Evolutionary conservation across 2,329 filamentous ascomycete species (phyloP).

Genomic region (Penicillium olsonii): DNA sequence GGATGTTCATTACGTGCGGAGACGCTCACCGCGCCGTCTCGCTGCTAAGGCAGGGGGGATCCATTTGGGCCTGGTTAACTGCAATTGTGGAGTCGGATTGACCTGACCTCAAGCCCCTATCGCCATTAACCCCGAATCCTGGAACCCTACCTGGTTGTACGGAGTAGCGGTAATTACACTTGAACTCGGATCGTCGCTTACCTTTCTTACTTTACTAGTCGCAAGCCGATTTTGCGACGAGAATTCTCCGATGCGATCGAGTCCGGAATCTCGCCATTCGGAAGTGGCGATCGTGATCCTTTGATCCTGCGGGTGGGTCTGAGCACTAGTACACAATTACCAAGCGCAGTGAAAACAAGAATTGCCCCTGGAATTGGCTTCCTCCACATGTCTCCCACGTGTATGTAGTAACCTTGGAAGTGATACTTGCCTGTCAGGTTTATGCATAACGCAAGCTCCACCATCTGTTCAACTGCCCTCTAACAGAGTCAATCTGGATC

Average conservation of each 20-base stretch:
- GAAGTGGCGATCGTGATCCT: neutral
- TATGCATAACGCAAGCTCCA: slow-evolving; percentile 1
- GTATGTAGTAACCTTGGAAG: too few relatives aligned
- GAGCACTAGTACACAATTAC: neutral
- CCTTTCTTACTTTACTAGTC: neutral
- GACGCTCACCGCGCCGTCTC: slow-evolving; percentile 5
- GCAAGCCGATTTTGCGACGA: slow-evolving; percentile 1
- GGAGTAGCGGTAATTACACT: neutral
- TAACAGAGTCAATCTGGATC: too few relatives aligned
- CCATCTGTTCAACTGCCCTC: too few relatives aligned
- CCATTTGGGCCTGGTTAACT: slow-evolving; percentile 8
- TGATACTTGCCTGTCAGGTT: neutral
- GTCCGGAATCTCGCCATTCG: neutral
- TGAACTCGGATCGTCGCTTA: neutral
- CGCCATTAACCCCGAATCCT: neutral
- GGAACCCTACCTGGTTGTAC: neutral
- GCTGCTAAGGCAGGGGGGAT: slow-evolving; percentile 21
- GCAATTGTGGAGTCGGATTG: neutral
- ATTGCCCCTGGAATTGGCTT: neutral
- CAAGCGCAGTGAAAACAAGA: neutral
- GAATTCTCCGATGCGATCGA: slow-evolving; percentile 3
- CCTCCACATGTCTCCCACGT: slow-evolving; percentile 2
- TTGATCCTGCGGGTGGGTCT: neutral
- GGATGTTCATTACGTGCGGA: slow-evolving; percentile 3
- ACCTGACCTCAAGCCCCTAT: neutral